Evolutionary conservation across 176 grass and related monocot species (phyloP), one percentile per base, ranked within the genome.

Genomic region (Areca catechu): DNA sequence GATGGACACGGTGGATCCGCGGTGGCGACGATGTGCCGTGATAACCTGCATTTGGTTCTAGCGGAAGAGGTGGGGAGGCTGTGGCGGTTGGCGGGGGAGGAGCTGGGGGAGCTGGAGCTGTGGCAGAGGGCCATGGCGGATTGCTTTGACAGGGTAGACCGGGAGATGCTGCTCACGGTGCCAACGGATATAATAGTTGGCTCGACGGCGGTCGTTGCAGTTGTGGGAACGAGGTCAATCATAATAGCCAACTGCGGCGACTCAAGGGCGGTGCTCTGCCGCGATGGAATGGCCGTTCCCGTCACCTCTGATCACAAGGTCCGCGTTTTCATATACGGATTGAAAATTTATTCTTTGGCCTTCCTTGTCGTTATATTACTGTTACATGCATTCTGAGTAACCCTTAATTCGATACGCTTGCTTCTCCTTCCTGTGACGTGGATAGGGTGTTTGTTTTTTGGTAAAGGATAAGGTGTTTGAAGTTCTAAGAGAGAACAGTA

Each of bases 241-340:
- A 54, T 71, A 4, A 72, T 82, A 34, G 79, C 79, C 20, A 82
- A 82, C 53, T 76, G 72, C 17, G 79, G 79, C n/a, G 79, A 76
- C 51, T 76, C 67, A 0, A 76, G 79, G 49, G 79, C 72, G 1
- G 61, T 82, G 72, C 72, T 82, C 24, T 71, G 19, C n/a, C 66
- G 60, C 22, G 29, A 49, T n/a, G 72, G 67, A 3, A 49, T 57
- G 6, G 60, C 61, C 2, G 20, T 82, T 3, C 58, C 79, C 24
- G 60, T 76, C 20, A 71, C 79, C 3, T 65, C 20, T 3, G 79
- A 82, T 51, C 67, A 76, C 28, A 82, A 82, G 72, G 72, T 60
- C n/a, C 12, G 28, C 25, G 3, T 7, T 81, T 12, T 37, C 7
- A 12, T 37, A 0, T 37, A 37, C 34, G 7, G 9, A 37, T 37